Conservation (phyloP, 495 filamentous ascomycete genomes). For the Hypoxylon lenormandii region DNA sequence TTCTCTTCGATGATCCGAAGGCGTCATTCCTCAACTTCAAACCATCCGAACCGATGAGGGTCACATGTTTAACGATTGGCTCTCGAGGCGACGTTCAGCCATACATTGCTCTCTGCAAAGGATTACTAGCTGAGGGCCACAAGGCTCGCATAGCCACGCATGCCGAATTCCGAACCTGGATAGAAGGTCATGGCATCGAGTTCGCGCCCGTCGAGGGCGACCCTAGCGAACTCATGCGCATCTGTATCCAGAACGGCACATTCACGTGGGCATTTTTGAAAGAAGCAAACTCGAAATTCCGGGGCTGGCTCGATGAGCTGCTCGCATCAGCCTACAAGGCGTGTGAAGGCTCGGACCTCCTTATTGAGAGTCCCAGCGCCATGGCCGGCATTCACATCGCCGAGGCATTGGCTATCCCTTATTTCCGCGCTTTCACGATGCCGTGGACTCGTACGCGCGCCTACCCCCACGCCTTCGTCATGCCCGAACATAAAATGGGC, state of each 20-base stretch:
- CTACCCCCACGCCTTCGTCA: constrained; percentile 97
- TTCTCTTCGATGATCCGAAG: constrained; percentile 90
- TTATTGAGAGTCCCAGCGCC: constrained; percentile 95
- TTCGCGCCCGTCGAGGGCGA: constrained; percentile 90
- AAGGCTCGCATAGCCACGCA: constrained; percentile 90
- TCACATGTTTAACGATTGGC: constrained; percentile 95
- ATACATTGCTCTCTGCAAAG: constrained; percentile 96
- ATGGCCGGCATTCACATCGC: constrained; percentile 99
- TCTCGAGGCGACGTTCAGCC: constrained; percentile 96
- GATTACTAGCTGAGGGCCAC: constrained; percentile 87
- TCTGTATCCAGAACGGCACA: constrained; percentile 97
- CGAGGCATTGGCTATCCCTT: constrained; percentile 92
- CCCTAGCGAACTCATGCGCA: constrained; percentile 91
- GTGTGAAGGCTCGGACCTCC: constrained; percentile 86
- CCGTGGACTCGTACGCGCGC: constrained; percentile 96
- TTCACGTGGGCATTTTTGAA: constrained; percentile 92
- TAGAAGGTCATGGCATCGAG: constrained; percentile 89
- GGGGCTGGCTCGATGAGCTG: constrained; percentile 91
- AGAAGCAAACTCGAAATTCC: constrained; percentile 88
- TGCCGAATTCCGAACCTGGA: constrained; percentile 87
- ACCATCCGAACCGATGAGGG: constrained; percentile 79
- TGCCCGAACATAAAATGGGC: constrained; percentile 91
- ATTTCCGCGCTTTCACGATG: constrained; percentile 98
- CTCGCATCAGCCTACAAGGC: constrained; percentile 84
- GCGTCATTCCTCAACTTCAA: constrained; percentile 97